A percentile compares a stretch with the other conserved stretches of the same genome.
phyloP scores from a whole-genome alignment of 257 asterid genomes.

The Lavandula angustifolia region DNA sequence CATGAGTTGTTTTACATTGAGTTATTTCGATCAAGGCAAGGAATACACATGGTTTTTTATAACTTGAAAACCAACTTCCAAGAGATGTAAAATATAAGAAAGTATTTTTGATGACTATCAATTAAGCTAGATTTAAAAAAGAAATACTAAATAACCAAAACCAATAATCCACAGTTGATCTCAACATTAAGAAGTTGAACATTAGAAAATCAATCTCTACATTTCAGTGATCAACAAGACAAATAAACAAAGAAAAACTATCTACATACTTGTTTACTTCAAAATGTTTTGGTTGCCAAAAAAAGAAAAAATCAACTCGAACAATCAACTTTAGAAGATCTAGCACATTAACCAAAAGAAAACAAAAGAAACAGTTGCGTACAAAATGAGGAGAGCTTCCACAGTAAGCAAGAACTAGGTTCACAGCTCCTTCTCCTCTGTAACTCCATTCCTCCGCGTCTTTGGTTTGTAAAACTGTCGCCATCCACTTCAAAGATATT shows the following conservation, averaged over 20 bases:
- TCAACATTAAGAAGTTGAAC: background rate
- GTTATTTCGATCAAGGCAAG: slow-evolving; percentile 12
- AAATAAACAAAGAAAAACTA: slow-evolving; percentile 6
- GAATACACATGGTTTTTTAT: too few species aligned
- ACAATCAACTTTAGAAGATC: background rate
- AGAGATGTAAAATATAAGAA: slow-evolving; percentile 26
- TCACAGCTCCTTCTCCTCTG: slow-evolving; percentile 94
- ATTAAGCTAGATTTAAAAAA: background rate
- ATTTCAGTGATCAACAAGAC: slow-evolving; percentile 2
- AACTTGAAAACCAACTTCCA: slow-evolving; percentile 11
- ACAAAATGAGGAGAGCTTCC: slow-evolving; percentile 77
- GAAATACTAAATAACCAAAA: background rate
- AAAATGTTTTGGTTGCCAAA: background rate
- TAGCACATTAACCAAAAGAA: background rate
- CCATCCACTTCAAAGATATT: slow-evolving; percentile 51
- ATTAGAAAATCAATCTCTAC: background rate
- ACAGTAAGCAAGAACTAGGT: slow-evolving; percentile 78
- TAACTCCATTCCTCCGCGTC: slow-evolving; percentile 87
- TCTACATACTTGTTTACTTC: background rate
- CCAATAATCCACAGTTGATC: background rate
- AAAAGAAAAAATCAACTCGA: background rate
- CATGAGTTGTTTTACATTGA: background rate
- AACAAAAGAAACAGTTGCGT: slow-evolving; percentile 19
- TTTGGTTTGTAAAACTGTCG: slow-evolving; percentile 55
- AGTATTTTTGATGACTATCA: slow-evolving; percentile 5